phyloP scores from a whole-genome alignment of 2,329 filamentous ascomycete species.

The Calonectria pauciramosa region DNA sequence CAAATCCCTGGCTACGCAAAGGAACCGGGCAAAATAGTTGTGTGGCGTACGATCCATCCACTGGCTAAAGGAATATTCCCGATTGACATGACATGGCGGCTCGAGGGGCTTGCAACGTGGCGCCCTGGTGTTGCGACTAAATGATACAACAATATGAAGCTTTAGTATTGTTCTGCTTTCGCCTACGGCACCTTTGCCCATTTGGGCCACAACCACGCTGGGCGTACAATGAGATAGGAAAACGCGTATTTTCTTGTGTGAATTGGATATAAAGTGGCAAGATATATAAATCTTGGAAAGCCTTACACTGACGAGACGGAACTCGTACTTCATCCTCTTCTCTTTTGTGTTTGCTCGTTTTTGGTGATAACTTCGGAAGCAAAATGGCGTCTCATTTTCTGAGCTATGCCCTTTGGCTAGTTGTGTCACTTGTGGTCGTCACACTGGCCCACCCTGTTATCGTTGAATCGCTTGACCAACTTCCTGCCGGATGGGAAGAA shows the following conservation, averaged over 20 bases:
- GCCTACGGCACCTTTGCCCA: conserved; percentile 17
- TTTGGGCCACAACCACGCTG: conserved; percentile 25
- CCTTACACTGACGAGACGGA: not conserved
- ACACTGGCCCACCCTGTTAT: conserved; percentile 34
- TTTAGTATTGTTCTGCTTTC: conserved; percentile 43
- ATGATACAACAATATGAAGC: conserved; percentile 43
- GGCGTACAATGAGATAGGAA: not conserved
- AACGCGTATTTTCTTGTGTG: conserved; percentile 8
- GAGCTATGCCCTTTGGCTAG: conserved; percentile 25
- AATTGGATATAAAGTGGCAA: conserved; percentile 3
- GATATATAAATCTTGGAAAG: conserved; percentile 33
- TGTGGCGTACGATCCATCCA: not conserved
- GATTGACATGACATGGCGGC: not conserved
- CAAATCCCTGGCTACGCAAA: not conserved
- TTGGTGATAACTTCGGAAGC: not conserved
- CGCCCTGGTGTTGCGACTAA: conserved; percentile 18
- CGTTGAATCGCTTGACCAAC: conserved; percentile 37
- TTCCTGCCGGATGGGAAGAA: conserved; percentile 42
- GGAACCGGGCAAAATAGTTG: no score
- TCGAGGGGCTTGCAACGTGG: conserved; percentile 20
- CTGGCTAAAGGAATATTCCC: no score
- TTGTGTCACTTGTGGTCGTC: conserved; percentile 16
- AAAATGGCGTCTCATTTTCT: conserved; percentile 28
- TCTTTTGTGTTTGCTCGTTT: not conserved
- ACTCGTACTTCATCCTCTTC: conserved; percentile 6